Percentiles rank a stretch among this genome's conserved stretches.
Evolutionary conservation across 2,329 filamentous ascomycete genomes (phyloP).

Genomic region (Scedosporium apiospermum): DNA sequence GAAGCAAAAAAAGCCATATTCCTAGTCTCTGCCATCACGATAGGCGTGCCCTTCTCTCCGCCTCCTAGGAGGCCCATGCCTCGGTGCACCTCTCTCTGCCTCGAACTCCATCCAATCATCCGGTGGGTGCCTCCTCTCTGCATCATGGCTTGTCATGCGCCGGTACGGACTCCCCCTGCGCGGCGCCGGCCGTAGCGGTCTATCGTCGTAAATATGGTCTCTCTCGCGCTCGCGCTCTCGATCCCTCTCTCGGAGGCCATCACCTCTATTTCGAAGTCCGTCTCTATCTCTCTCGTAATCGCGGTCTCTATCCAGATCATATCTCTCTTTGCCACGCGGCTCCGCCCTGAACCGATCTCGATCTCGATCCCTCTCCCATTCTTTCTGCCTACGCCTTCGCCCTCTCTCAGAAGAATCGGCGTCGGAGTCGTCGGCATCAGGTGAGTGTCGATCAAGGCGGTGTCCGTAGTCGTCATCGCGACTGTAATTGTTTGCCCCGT

Average conservation of each 20-base stretch:
- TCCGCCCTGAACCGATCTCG: neutral
- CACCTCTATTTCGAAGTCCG: neutral
- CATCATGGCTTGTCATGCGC: neutral
- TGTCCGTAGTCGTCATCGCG: neutral
- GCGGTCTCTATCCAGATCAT: conserved; percentile 6
- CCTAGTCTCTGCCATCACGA: conserved; percentile 13
- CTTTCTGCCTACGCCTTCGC: neutral
- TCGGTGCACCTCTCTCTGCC: conserved; percentile 27
- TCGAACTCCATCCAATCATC: conserved; percentile 14
- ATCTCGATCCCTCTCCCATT: conserved; percentile 6
- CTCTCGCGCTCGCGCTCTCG: conserved; percentile 23
- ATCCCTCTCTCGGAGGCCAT: conserved; percentile 18
- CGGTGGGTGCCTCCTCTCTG: neutral
- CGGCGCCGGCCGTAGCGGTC: neutral
- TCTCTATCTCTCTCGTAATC: conserved; percentile 4
- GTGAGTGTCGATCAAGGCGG: neutral
- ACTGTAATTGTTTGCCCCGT: neutral
- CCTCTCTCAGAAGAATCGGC: conserved; percentile 1
- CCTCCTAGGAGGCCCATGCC: conserved; percentile 19
- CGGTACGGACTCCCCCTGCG: neutral
- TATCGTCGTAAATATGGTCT: conserved; percentile 12
- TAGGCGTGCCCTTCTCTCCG: conserved; percentile 15
- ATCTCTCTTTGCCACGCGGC: conserved; percentile 4
- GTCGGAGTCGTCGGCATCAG: neutral
- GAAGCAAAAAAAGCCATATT: neutral